Conservation (phyloP, 805 yeast genomes). For the Suhomyces sp. region DNA sequence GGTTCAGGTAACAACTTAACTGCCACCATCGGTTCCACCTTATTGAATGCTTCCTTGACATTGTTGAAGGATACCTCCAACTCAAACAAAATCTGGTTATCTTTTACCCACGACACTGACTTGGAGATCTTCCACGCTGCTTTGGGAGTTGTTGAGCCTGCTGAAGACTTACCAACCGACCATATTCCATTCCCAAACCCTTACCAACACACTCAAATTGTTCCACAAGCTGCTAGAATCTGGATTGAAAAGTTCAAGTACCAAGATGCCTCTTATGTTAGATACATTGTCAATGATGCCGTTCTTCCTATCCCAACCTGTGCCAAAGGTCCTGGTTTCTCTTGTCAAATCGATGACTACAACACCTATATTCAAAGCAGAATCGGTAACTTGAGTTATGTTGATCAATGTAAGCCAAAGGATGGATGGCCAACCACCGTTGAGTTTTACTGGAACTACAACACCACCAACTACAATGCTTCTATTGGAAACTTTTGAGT, state of each 20-base stretch:
- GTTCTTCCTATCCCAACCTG: slow-evolving; percentile 37
- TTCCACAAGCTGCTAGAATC: slow-evolving; percentile 43
- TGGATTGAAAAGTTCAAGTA: slow-evolving; percentile 38
- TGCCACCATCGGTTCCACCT: slow-evolving; percentile 58
- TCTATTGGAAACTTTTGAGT: too few species aligned
- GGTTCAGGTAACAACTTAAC: slow-evolving; percentile 65
- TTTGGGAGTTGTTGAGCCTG: slow-evolving; percentile 53
- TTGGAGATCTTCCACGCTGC: slow-evolving; percentile 62
- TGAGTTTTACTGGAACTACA: slow-evolving; percentile 45
- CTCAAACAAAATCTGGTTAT: slow-evolving; percentile 57
- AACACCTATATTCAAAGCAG: slow-evolving; percentile 28
- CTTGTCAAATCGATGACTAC: slow-evolving; percentile 39
- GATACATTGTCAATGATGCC: slow-evolving; percentile 41
- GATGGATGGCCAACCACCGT: slow-evolving; percentile 22
- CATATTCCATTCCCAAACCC: slow-evolving; percentile 47
- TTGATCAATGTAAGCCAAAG: slow-evolving; percentile 27
- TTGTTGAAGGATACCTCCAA: slow-evolving; percentile 45
- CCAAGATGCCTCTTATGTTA: slow-evolving; percentile 30
- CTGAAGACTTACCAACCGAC: slow-evolving; percentile 43
- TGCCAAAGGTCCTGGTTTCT: slow-evolving; percentile 42
- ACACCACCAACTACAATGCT: slow-evolving; percentile 22
- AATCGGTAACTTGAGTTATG: slow-evolving; percentile 25
- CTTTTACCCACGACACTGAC: slow-evolving; percentile 75
- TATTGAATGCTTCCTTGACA: slow-evolving; percentile 49
- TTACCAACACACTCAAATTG: slow-evolving; percentile 41